phyloP scores from a whole-genome alignment of 225 moss, liverwort and hornwort genomes.

The Antitrichia curtipendula region DNA sequence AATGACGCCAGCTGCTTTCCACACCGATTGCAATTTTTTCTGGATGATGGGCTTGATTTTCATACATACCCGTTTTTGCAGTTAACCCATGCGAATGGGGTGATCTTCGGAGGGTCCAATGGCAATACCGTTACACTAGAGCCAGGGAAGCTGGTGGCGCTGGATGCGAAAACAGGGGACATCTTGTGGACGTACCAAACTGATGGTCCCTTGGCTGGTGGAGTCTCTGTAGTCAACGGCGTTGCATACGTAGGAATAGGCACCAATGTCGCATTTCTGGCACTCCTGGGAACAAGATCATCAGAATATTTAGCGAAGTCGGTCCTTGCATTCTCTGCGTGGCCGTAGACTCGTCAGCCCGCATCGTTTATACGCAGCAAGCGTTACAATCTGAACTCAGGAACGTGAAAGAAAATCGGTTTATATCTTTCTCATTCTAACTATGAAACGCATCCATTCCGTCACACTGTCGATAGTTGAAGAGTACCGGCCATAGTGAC shows the following conservation, averaged over 20 bases:
- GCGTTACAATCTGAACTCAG: not conserved
- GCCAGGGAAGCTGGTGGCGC: not conserved
- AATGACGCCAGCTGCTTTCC: not conserved
- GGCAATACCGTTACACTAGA: not conserved
- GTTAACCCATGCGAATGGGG: not conserved
- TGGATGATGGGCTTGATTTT: not conserved
- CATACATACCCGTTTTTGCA: not conserved
- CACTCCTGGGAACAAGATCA: not conserved
- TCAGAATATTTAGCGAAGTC: not conserved
- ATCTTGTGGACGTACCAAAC: not conserved
- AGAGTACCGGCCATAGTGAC: not conserved
- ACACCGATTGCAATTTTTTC: not conserved
- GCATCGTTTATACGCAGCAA: not conserved
- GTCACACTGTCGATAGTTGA: not conserved
- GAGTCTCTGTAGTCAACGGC: not conserved
- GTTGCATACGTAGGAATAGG: constrained; percentile 1
- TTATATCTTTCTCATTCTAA: not conserved
- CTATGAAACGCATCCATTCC: not conserved
- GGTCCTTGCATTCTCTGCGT: not conserved
- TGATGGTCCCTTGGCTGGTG: not conserved
- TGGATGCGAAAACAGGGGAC: constrained; percentile 4
- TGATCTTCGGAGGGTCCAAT: not conserved
- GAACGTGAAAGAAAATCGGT: not conserved
- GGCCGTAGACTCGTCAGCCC: not conserved
- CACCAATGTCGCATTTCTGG: not conserved